phyloP scores from a whole-genome alignment of 106 monocot species.

The Apostasia ramifera region DNA sequence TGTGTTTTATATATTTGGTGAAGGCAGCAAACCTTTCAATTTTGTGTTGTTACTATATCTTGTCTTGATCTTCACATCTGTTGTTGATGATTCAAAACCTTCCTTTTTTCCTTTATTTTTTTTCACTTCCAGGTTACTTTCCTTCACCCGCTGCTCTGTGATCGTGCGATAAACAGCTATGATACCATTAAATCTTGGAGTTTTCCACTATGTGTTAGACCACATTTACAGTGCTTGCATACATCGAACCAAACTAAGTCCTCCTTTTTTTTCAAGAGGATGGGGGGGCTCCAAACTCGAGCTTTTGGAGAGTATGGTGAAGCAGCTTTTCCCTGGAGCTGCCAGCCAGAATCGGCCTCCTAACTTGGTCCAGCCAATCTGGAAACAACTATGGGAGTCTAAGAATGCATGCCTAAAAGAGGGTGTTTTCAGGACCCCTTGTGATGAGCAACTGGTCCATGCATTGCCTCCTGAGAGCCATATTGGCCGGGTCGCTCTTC shows the following conservation, averaged over 20 bases:
- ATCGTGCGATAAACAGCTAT: conserved; percentile 19
- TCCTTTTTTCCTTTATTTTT: background rate
- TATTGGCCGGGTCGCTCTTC: conserved; percentile 83
- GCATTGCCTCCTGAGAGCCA: conserved; percentile 86
- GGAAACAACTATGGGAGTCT: conserved; percentile 96
- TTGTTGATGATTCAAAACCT: background rate
- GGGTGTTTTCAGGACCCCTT: conserved; percentile 80
- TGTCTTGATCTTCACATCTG: background rate
- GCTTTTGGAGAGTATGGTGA: conserved; percentile 77
- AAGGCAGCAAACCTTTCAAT: background rate
- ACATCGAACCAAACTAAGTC: conserved; percentile 66
- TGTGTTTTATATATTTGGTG: background rate
- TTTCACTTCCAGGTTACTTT: background rate
- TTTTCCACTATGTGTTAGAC: conserved; percentile 84
- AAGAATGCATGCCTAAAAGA: conserved; percentile 75
- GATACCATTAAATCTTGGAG: conserved; percentile 77
- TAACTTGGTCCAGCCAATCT: conserved; percentile 46
- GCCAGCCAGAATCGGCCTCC: conserved; percentile 54
- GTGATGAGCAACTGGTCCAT: conserved; percentile 57
- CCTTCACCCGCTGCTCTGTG: background rate
- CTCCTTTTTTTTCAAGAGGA: conserved; percentile 96
- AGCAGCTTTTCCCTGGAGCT: conserved; percentile 75
- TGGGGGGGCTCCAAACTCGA: conserved; percentile 95
- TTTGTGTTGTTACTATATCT: background rate
- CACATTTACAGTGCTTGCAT: conserved; percentile 88